Base-by-base conservation (phyloP, 257 asterid genomes). In the Jacaranda copaia region DNA sequence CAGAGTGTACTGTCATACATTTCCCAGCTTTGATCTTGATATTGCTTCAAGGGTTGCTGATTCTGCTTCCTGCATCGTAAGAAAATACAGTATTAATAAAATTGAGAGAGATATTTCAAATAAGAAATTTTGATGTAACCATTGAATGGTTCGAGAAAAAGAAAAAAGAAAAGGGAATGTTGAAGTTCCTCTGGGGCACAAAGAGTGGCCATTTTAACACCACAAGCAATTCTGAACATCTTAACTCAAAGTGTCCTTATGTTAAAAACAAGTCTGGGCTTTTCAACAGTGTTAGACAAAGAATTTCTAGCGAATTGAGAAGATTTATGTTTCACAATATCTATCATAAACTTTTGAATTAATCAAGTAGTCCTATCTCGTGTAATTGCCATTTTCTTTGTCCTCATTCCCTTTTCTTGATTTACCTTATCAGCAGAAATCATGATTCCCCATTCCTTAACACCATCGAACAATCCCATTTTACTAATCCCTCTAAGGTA, bases 31-130 rank as follows among this genome's bases (percentile, higher is more conserved):
- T 70, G 97, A 90, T 86, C 92, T 84, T 70, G 99, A 89, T 78
- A 91, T 59, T 77, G 99, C 99, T 87, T 95, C 99, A 59, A 95
- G 96, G 70, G 97, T 95, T 48, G 98, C 98, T 77, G 94, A 79
- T 82, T 95, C 99, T 81, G 97, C 94, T 85, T 93, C 99, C 98
- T 95, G 82, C 87, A 85, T 77, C 73, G 75, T 13, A 49, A 71
- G 72, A 65, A 74, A 79, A 69, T 73, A 69, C 38, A 73, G 35
- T 45, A 73, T 51, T 20, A 67, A 49, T 68, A 62, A 40, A 52
- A 62, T 15, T 39, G 65, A 74, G 39, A 43, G 6, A 69, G 40
- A 72, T 25, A 73, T n/a, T 69, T 46, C 32, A 25, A 25, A 25
- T 25, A 25, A 25, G 32, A 25, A 25, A 39, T 46, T 57, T 40